These are phyloP conservation scores for Grigorovia yakushimaensis DNA, from an alignment of 805 yeast genomes.

Conservation along the genomic window DNA sequence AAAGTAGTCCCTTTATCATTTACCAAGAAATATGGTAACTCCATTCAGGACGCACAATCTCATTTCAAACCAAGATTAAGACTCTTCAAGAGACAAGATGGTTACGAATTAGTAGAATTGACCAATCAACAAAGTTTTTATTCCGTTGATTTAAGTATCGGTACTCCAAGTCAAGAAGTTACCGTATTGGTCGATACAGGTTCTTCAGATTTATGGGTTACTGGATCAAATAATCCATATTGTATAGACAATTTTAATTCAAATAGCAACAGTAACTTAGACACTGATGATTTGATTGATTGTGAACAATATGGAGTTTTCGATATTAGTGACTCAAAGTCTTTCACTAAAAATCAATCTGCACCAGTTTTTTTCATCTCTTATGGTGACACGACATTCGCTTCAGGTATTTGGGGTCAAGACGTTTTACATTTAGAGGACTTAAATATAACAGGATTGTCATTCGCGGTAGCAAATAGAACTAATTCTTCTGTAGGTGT, in stretches of 20 bases:
- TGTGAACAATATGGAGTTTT: slow-evolving; percentile 36
- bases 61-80: slow-evolving; percentile 4
- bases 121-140: slow-evolving; percentile 35
- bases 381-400: slow-evolving; percentile 44
- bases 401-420: slow-evolving; percentile 45
- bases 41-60: slow-evolving; percentile 3
- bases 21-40: slow-evolving; percentile 15
- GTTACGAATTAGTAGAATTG: slow-evolving; percentile 13
- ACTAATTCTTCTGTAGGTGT: slow-evolving; percentile 35
- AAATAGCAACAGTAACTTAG: neutral
- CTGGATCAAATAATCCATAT: slow-evolving; percentile 28
- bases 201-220: slow-evolving; percentile 53
- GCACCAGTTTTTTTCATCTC: slow-evolving; percentile 31
- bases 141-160: slow-evolving; percentile 32
- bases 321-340: slow-evolving; percentile 23
- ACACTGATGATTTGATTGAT: slow-evolving; percentile 8
- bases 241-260: slow-evolving; percentile 9
- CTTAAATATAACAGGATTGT: slow-evolving; percentile 23
- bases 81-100: slow-evolving; percentile 7
- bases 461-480: slow-evolving; percentile 26
- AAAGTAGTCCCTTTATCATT: slow-evolving; percentile 7
- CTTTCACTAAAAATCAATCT: slow-evolving; percentile 28
- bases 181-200: slow-evolving; percentile 54
- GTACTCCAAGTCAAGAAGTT: slow-evolving; percentile 36
- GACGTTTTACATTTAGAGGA: slow-evolving; percentile 42